Base-by-base conservation (phyloP, 768 basidiomycete genomes). In the Boletus eberwhitei region DNA sequence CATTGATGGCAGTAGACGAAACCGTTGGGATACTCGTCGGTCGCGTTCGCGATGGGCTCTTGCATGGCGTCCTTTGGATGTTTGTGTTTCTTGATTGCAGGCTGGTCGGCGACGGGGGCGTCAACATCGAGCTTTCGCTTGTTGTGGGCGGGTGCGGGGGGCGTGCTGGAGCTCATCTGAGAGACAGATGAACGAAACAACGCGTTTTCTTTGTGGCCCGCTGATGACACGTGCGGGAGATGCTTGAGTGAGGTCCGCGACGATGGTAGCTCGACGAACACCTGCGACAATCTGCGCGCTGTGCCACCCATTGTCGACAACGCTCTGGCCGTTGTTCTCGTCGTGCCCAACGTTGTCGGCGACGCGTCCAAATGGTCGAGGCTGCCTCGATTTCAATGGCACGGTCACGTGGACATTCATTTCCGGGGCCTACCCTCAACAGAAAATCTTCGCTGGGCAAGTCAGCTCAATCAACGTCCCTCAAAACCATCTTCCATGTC, bases 1-100 rank as follows among this genome's bases (percentile, higher is more conserved):
- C 89, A 89, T 63, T 89, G 88, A 66, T 89, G 89, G 59, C 89
- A 90, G 59, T 84, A 81, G 47, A 81, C 69, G 45, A 66, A 76
- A 63, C 62, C 78, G 26, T 70, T 71, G 35, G 75, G 74, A 53
- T 60, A 68, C 37, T 73, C 70, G 19, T 72, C 53, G 12, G 53
- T 62, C 57, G 41, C 55, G 45, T 64, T 63, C 41, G 55, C 48
- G 45, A 41, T 35, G 29, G 64, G 57, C 58, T 66, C 49, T 26
- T 46, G 36, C 38, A 52, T 37, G 43, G 48, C 45, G 32, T 42
- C 49, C 32, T 56, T 74, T 26, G 68, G 58, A 54, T 76, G 77
- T 63, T 62, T 60, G 60, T 32, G 49, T 40, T 60, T 67, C 50
- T 59, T 66, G 44, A 37, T 37, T 51, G 37, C 61, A 47, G 37